Conservation (phyloP, 495 filamentous ascomycete species). For the Podospora conica region DNA sequence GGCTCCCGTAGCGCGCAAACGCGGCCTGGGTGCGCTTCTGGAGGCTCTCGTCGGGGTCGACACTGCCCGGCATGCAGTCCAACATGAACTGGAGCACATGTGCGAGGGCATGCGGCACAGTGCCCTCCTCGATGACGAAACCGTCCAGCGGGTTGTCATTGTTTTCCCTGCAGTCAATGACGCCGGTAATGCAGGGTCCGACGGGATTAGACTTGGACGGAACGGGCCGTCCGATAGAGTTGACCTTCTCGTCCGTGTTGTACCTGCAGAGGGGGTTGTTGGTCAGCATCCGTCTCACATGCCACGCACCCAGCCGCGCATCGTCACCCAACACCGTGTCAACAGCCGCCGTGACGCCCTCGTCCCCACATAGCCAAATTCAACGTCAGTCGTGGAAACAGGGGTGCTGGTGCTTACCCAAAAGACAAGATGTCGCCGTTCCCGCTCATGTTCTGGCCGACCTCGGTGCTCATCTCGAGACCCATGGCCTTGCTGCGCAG, state of each 20-base stretch:
- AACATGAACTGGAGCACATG: constrained; percentile 53
- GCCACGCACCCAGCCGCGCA: background rate
- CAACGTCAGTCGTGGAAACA: background rate
- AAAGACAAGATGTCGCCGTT: constrained; percentile 64
- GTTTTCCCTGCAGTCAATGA: constrained; percentile 54
- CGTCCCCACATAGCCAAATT: background rate
- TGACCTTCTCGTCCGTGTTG: constrained; percentile 50
- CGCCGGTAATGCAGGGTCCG: constrained; percentile 59
- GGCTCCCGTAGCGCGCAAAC: constrained; percentile 44
- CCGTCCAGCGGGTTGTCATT: constrained; percentile 54
- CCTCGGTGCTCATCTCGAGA: constrained; percentile 48
- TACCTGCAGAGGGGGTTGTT: constrained; percentile 34
- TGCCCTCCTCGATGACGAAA: constrained; percentile 60
- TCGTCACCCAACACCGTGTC: background rate
- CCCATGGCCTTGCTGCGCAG: constrained; percentile 57
- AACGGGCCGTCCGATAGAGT: constrained; percentile 47
- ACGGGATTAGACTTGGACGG: constrained; percentile 47
- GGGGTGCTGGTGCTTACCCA: constrained; percentile 34
- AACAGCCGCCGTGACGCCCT: background rate
- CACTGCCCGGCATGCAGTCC: constrained; percentile 47
- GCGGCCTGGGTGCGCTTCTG: constrained; percentile 38
- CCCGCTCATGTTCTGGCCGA: constrained; percentile 59
- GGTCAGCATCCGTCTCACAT: background rate
- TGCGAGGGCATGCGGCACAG: constrained; percentile 51
- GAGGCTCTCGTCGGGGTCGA: constrained; percentile 35